phyloP scores from a whole-genome alignment of 176 grass and related monocot species.

The Triticum dicoccoides region DNA sequence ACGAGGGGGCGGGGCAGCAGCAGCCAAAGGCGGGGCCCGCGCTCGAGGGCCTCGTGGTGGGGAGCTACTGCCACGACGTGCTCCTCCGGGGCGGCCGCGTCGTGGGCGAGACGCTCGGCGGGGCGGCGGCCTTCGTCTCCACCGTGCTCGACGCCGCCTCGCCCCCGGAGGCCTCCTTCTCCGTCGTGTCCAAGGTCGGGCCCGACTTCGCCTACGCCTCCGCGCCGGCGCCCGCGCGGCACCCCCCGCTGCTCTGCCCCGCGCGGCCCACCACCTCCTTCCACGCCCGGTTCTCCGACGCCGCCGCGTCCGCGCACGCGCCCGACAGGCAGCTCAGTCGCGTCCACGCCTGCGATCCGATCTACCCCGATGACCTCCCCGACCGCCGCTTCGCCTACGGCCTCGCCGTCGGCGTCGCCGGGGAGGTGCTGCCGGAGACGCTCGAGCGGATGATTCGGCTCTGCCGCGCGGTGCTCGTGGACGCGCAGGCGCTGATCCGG shows the following conservation, averaged over 20 bases:
- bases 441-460: constrained; percentile 66
- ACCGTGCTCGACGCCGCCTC: constrained; percentile 77
- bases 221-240: constrained; percentile 34
- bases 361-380: constrained; percentile 64
- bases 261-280: constrained; percentile 64
- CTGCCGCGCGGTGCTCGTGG: constrained; percentile 78
- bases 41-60: constrained; percentile 55
- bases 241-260: constrained; percentile 29
- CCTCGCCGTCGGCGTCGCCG: constrained; percentile 70
- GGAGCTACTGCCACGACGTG: constrained; percentile 99
- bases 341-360: constrained; percentile 65
- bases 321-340: constrained; percentile 69
- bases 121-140: constrained; percentile 79
- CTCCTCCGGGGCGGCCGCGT: constrained; percentile 55
- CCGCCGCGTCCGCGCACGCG: constrained; percentile 37
- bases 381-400: constrained; percentile 62
- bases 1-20: background rate
- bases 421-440: constrained; percentile 75
- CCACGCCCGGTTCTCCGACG: constrained; percentile 71
- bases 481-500: constrained; percentile 90
- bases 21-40: background rate
- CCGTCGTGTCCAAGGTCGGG: constrained; percentile 77
- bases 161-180: constrained; percentile 32
- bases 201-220: constrained; percentile 64
- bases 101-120: constrained; percentile 82